A percentile compares a stretch with the other conserved stretches of the same genome.
These are phyloP conservation scores for Chaetoceros tenuissimus DNA, from an alignment of 108 stramenopile species.

Conservation along the genomic window DNA sequence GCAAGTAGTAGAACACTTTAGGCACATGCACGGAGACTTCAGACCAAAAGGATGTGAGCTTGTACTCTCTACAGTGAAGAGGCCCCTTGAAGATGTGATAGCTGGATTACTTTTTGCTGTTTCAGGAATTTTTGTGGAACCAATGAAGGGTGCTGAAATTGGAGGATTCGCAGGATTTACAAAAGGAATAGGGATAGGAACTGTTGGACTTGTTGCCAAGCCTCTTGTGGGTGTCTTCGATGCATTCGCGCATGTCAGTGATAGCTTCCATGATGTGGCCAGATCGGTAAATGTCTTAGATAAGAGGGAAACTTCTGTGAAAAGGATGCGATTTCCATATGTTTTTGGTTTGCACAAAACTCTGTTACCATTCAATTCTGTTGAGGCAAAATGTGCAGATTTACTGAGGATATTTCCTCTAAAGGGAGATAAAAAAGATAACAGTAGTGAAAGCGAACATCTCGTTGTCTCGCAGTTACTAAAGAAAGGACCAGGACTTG, in stretches of 20 bases:
- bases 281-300: slow-evolving; percentile 75
- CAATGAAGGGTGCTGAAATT: slow-evolving; percentile 51
- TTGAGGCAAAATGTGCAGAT: slow-evolving; percentile 39
- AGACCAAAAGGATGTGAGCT: slow-evolving; percentile 51
- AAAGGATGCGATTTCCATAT: slow-evolving; percentile 64
- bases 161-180: slow-evolving; percentile 50
- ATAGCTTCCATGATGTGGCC: slow-evolving; percentile 68
- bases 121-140: slow-evolving; percentile 59
- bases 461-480: slow-evolving; percentile 62
- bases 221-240: slow-evolving; percentile 77
- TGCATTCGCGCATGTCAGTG: slow-evolving; percentile 67
- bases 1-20: slow-evolving; percentile 49
- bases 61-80: slow-evolving; percentile 34
- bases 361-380: slow-evolving; percentile 51
- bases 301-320: slow-evolving; percentile 42
- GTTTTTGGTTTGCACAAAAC: slow-evolving; percentile 59
- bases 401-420: slow-evolving; percentile 42
- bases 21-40: slow-evolving; percentile 51
- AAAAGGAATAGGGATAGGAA: slow-evolving; percentile 52
- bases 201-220: slow-evolving; percentile 62
- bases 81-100: slow-evolving; percentile 70
- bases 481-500: slow-evolving; percentile 50
- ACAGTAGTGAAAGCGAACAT: slow-evolving; percentile 6
- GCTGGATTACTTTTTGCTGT: slow-evolving; percentile 59
- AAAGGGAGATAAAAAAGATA: slow-evolving; percentile 26